Evolutionary conservation across 371 early-diverging fungal species (phyloP).

Genomic region (Mucor circinelloides): DNA sequence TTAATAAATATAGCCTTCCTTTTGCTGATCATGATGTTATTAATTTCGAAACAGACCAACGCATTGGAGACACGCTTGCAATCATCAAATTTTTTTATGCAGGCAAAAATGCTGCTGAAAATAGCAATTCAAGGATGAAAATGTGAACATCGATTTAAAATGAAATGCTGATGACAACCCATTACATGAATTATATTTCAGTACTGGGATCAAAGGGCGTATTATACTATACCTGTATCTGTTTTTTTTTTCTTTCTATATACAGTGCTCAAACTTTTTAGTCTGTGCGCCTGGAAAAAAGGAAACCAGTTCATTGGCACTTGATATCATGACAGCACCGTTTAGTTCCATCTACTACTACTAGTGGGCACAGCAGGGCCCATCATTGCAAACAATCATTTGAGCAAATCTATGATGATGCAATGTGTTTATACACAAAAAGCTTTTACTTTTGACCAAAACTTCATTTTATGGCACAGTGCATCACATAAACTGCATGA

Average conservation of each 20-base stretch:
- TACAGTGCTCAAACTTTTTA: neutral
- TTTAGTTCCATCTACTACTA: too few relatives aligned
- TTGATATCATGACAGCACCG: neutral
- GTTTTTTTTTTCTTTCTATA: too few relatives aligned
- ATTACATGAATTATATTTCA: neutral
- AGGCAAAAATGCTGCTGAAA: neutral
- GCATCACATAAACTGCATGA: neutral
- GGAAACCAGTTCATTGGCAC: neutral
- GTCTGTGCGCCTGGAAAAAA: neutral
- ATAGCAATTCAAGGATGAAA: conserved; percentile 1
- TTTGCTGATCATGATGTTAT: neutral
- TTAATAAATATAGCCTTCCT: neutral
- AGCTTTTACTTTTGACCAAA: neutral
- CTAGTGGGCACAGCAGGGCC: neutral
- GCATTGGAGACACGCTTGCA: neutral
- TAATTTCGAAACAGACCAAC: neutral
- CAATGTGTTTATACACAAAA: neutral
- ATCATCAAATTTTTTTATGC: neutral
- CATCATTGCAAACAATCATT: neutral
- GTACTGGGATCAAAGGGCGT: neutral
- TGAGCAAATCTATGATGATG: neutral
- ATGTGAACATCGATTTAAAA: neutral
- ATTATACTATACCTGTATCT: neutral
- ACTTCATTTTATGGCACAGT: neutral
- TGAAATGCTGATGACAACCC: neutral